A percentile compares a stretch with the other conserved stretches of the same genome.
phyloP scores from a whole-genome alignment of 768 basidiomycete species.

The Amanita fuliginea region DNA sequence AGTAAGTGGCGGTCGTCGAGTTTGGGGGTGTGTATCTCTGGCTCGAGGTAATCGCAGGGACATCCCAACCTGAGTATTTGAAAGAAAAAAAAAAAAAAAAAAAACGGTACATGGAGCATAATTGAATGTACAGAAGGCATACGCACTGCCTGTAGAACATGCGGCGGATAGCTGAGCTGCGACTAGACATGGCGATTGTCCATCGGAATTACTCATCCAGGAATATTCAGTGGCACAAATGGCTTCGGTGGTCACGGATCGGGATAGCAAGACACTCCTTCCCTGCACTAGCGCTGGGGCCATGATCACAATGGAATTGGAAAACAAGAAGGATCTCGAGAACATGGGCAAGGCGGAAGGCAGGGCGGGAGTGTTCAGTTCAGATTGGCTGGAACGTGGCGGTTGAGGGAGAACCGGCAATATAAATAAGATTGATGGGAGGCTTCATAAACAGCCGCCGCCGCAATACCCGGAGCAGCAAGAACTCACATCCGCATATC shows the following conservation, averaged over 20 bases:
- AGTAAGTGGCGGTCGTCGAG: neutral
- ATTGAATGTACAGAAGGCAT: too few species aligned
- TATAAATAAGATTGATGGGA: neutral
- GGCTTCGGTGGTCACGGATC: neutral
- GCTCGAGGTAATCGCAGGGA: neutral
- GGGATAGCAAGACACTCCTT: neutral
- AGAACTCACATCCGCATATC: too few species aligned
- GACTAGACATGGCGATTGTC: neutral
- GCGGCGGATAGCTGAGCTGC: neutral
- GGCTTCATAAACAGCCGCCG: neutral
- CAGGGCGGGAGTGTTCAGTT: neutral
- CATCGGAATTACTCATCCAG: constrained; percentile 1
- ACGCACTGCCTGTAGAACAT: constrained; percentile 1
- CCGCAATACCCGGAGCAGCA: neutral
- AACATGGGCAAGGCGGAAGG: constrained; percentile 1
- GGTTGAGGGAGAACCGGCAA: neutral
- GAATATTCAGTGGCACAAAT: neutral
- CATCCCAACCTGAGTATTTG: constrained; percentile 1
- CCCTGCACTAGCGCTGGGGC: neutral
- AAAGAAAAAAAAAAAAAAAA: neutral
- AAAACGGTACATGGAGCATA: too few species aligned
- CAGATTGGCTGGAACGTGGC: neutral
- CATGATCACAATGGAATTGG: neutral
- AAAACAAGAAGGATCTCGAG: too few species aligned
- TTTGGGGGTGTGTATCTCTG: neutral